Evolutionary conservation across 768 basidiomycete genomes (phyloP), one percentile per base, ranked within the genome.

Genomic region (Panellus pusillus): DNA sequence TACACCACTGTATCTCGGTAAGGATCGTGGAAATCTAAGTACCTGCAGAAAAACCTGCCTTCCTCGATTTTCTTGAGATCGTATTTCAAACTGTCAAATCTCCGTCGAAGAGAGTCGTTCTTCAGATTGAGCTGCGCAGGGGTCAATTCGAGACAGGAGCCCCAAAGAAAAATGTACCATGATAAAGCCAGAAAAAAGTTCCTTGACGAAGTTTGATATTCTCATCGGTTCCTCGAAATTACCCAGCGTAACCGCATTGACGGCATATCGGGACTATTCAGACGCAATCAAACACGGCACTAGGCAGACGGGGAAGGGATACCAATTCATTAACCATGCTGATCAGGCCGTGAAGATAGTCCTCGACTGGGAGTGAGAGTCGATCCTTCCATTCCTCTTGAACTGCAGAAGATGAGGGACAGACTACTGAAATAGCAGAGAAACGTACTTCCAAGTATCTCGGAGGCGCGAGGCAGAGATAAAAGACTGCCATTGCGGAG

Each of bases 11-110:
- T 18, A 52, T 35, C 18, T 24, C 17, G 39, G 37, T 60, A 57
- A 39, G 47, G 24, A 45, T 49, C 32, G 32, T 24, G 24, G 32
- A 40, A 18, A n/a, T 29, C 20, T 28, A 42, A 50, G 36, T 48
- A 42, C 29, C 32, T 14, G 31, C 32, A 24, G 27, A 44, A 49
- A 27, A 28, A 60, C 74, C 44, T 51, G 81, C 91, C 90, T 84
- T 92, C 91, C 72, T 92, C 90, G 15, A 93, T 87, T 63, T 91
- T 91, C 68, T 91, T 91, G 57, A 93, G 80, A 65, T 91, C 91
- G 58, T 92, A 93, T 64, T 93, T 92, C 31, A 92, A 72, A 58
- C 87, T 82, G 64, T 92, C 90, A 64, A 88, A 93, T 48, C 89
- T 73, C 54, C 88, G 79, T 4, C 90, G 83, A 15, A 93, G 71